These are phyloP conservation scores for Globisporangium spinosum DNA, from an alignment of 352 stramenopile genomes.

Conservation along the genomic window DNA sequence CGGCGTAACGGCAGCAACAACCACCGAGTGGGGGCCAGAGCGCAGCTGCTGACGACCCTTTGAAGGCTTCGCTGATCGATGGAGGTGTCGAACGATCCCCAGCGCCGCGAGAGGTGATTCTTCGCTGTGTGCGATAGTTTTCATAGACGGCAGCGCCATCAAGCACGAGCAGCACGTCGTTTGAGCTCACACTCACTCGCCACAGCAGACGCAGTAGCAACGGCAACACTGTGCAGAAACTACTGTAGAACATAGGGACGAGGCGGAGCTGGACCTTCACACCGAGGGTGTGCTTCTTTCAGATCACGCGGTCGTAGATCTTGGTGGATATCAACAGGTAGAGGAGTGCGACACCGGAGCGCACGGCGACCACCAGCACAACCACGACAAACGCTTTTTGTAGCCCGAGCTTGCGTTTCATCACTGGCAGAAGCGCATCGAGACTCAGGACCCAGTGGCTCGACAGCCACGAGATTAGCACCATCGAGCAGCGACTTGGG, in stretches of 20 bases:
- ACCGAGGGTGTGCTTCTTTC: background rate
- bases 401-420: background rate
- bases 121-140: background rate
- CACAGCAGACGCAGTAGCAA: background rate
- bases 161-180: background rate
- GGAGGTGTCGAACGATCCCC: background rate
- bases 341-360: background rate
- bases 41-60: background rate
- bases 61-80: background rate
- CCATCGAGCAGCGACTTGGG: background rate
- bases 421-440: background rate
- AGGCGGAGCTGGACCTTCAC: background rate
- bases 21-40: background rate
- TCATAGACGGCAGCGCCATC: background rate
- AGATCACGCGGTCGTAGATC: constrained; percentile 1
- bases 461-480: background rate
- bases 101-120: background rate
- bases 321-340: background rate
- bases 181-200: background rate
- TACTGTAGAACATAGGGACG: background rate
- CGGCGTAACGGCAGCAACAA: too few species aligned
- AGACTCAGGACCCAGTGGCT: background rate
- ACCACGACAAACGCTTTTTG: background rate
- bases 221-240: background rate
- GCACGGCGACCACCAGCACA: background rate